These are phyloP conservation scores for Symbiodinium pilosum DNA, from an alignment of 73 alveolate genomes.

Conservation along the genomic window DNA sequence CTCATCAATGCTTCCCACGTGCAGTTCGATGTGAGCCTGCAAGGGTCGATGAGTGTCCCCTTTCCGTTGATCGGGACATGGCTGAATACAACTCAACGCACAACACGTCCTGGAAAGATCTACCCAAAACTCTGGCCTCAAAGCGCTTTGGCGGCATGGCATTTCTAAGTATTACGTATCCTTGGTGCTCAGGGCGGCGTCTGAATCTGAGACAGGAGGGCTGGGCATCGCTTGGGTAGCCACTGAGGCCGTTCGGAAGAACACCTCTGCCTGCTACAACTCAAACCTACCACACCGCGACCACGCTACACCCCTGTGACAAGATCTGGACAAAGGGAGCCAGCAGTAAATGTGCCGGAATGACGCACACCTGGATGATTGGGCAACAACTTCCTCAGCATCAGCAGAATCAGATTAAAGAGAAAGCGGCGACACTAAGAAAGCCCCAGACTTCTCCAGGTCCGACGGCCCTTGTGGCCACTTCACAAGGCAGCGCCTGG, in stretches of 20 bases:
- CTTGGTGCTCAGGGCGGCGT: not conserved
- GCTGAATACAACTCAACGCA: too few species aligned
- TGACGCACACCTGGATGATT: constrained; percentile 88
- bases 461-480: constrained; percentile 81
- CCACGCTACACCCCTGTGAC: not conserved
- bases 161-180: constrained; percentile 66
- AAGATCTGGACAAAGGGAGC: not conserved
- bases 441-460: constrained; percentile 25
- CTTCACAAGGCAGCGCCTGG: constrained; percentile 77
- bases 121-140: not conserved
- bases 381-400: constrained; percentile 39
- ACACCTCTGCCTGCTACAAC: constrained; percentile 61
- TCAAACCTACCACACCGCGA: not conserved
- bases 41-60: too few species aligned
- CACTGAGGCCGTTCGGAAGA: constrained; percentile 84
- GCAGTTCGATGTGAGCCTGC: constrained; percentile 94
- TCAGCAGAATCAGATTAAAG: too few species aligned
- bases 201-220: not conserved
- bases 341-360: not conserved
- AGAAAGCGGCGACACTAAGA: too few species aligned
- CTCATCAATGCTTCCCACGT: constrained; percentile 88
- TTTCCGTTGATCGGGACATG: too few species aligned
- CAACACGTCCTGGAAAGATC: not conserved
- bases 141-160: constrained; percentile 92
- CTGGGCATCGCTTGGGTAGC: not conserved